Conservation (phyloP, 495 filamentous ascomycete genomes). For the Tetracladium setigerum region DNA sequence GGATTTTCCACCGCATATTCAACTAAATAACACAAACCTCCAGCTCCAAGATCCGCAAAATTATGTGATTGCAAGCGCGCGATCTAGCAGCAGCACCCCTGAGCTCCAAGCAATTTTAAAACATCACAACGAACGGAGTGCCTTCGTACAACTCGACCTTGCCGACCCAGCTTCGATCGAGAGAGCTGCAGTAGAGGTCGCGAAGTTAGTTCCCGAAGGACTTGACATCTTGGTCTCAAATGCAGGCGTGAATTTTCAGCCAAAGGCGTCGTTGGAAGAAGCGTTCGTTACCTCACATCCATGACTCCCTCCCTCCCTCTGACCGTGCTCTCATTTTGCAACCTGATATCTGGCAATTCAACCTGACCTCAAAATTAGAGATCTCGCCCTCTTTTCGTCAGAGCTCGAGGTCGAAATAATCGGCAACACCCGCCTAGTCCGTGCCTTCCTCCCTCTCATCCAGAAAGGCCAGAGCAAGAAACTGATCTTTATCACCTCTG, state of each 20-base stretch:
- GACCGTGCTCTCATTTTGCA: too few relatives aligned
- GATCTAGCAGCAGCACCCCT: too few relatives aligned
- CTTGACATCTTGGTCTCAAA: constrained; percentile 9
- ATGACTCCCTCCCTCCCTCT: too few relatives aligned
- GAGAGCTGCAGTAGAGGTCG: constrained; percentile 1
- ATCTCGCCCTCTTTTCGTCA: neutral
- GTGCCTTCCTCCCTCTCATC: constrained; percentile 8
- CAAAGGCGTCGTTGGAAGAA: neutral
- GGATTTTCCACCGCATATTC: neutral
- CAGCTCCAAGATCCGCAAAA: too few relatives aligned
- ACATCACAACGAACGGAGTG: neutral
- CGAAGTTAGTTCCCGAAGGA: constrained; percentile 6
- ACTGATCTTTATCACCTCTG: constrained; percentile 4
- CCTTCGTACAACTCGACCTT: constrained; percentile 3
- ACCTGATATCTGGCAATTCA: too few relatives aligned
- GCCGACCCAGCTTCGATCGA: constrained; percentile 2
- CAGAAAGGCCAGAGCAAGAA: constrained; percentile 8
- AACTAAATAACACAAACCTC: neutral
- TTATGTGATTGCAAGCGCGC: too few relatives aligned
- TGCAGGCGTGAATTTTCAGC: neutral
- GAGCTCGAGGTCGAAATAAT: constrained; percentile 4
- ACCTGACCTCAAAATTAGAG: neutral
- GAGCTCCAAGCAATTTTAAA: neutral
- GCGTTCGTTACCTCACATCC: neutral
- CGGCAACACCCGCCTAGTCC: neutral